phyloP scores from a whole-genome alignment of 2,329 filamentous ascomycete genomes.

The Beauveria asiatica region DNA sequence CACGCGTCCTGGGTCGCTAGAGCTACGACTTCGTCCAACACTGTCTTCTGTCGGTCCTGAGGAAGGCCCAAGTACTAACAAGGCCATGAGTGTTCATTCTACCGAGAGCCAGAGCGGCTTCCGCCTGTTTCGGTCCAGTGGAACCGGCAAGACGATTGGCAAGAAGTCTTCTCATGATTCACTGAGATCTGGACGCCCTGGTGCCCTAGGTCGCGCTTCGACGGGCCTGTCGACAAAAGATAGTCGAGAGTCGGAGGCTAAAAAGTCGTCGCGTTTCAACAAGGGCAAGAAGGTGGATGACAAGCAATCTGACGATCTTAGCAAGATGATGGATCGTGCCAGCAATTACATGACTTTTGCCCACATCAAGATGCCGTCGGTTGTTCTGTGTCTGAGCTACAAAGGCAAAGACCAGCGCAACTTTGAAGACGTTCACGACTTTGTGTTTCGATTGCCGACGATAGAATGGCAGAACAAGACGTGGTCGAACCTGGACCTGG shows the following conservation, averaged over 20 bases:
- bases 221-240: constrained; percentile 38
- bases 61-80: constrained; percentile 30
- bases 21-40: constrained; percentile 76
- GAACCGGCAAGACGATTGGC: constrained; percentile 33
- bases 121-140: constrained; percentile 40
- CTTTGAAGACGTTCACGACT: constrained; percentile 92
- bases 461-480: constrained; percentile 98
- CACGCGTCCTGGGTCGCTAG: constrained; percentile 64
- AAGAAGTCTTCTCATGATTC: constrained; percentile 53
- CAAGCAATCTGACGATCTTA: constrained; percentile 76
- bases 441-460: constrained; percentile 89
- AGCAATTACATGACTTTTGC: constrained; percentile 97
- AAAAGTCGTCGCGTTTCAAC: constrained; percentile 47
- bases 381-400: constrained; percentile 92
- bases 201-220: constrained; percentile 28
- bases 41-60: constrained; percentile 48
- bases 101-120: constrained; percentile 40
- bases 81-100: constrained; percentile 41
- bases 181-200: constrained; percentile 36
- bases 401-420: constrained; percentile 95
- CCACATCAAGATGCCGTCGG: constrained; percentile 88
- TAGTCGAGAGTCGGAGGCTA: constrained; percentile 32
- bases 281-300: constrained; percentile 45
- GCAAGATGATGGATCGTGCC: constrained; percentile 91
- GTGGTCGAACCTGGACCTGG: constrained; percentile 95